Percentiles rank a stretch among this genome's conserved stretches.
Conservation (phyloP, 805 yeast genomes). For the Kockiozyma suomiensis region DNA sequence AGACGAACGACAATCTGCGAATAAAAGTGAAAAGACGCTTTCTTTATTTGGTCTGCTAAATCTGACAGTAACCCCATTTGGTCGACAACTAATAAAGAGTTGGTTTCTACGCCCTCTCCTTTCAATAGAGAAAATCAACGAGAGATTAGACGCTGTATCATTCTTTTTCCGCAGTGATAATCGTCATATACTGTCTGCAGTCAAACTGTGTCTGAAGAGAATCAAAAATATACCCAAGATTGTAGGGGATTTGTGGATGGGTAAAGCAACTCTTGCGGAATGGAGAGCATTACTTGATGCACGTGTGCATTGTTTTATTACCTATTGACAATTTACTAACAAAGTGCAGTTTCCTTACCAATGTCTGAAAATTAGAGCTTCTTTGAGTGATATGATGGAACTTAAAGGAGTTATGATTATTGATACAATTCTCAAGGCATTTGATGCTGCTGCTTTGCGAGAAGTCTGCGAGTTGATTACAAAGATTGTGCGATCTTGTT, state of each 20-base stretch:
- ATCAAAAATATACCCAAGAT: slow-evolving; percentile 42
- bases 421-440: slow-evolving; percentile 20
- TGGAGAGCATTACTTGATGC: slow-evolving; percentile 43
- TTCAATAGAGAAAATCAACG: slow-evolving; percentile 38
- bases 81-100: slow-evolving; percentile 40
- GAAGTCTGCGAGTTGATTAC: slow-evolving; percentile 36
- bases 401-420: background rate
- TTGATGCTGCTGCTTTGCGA: slow-evolving; percentile 26
- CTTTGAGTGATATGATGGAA: background rate
- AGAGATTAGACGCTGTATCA: slow-evolving; percentile 42
- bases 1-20: slow-evolving; percentile 24
- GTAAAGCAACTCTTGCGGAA: slow-evolving; percentile 37
- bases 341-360: slow-evolving; percentile 7
- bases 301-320: slow-evolving; percentile 30
- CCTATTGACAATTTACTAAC: slow-evolving; percentile 18
- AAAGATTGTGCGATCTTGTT: slow-evolving; percentile 21
- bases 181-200: slow-evolving; percentile 32
- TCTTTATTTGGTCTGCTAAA: slow-evolving; percentile 36
- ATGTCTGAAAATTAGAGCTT: slow-evolving; percentile 6
- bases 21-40: slow-evolving; percentile 27
- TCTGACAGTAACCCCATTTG: slow-evolving; percentile 41
- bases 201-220: slow-evolving; percentile 36
- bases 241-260: slow-evolving; percentile 36
- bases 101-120: slow-evolving; percentile 47
- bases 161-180: slow-evolving; percentile 37